Base-by-base conservation (phyloP, 345 rosid species). In the Alliaria petiolata region DNA sequence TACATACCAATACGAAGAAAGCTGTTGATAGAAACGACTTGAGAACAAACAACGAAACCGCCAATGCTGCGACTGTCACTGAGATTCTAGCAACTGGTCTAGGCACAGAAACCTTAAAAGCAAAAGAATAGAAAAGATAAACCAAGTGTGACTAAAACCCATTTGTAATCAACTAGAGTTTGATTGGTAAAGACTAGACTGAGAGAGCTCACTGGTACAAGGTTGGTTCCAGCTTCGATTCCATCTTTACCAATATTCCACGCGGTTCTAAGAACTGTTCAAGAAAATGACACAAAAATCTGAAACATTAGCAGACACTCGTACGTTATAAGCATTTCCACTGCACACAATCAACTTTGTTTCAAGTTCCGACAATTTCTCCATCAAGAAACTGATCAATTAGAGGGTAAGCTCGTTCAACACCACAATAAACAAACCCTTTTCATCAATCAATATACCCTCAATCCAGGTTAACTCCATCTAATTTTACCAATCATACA, bases 231-330 rank as follows among this genome's bases (percentile, higher is more conserved):
- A 11, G 93, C 93, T 46, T 91, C 95, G 36, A 95, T 74, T 66
- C 91, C 96, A 80, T 95, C 93, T 72, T 78, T 88, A 56, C 92
- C 99, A 43, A 91, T 85, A 50, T 79, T 89, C 96, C 91, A 95
- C 1, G 69, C 91, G 0, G 84, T 88, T 77, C 85, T 95, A 64
- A 85, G 51, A 75, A 81, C 98, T 91, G 67, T 40, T 39, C 33
- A 56, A 35, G 22, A 55, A 16, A 50, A 36, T 45, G 9, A 52
- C 56, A 54, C 17, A 33, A 7, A 33, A 26, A 11, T 38, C n/a
- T 4, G 4, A 36, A 36, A 22, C 40, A 60, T 67, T 26, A 70
- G 17, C 33, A 70, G 43, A 58, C 28, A 34, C 11, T 33, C 36
- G 22, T 34, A 30, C 22, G 19, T 33, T 40, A 13, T 15, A 28